Percentiles rank a stretch among this genome's conserved stretches.
phyloP scores from a whole-genome alignment of 768 basidiomycete genomes.

The Rubroboletus satanas region DNA sequence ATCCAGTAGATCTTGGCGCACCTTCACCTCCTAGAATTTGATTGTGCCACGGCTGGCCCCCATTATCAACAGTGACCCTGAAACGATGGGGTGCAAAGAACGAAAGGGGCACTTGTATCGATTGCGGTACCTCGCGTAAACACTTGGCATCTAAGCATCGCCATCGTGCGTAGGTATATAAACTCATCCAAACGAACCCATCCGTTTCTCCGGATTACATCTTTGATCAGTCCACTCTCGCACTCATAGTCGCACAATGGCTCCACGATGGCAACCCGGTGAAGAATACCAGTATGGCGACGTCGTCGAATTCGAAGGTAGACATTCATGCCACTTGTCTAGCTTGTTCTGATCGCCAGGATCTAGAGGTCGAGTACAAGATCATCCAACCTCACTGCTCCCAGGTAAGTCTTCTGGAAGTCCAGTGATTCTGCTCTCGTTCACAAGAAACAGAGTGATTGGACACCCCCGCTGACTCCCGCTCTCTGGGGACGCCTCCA shows the following conservation, averaged over 20 bases:
- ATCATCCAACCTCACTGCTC: constrained; percentile 71
- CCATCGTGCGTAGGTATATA: constrained; percentile 19
- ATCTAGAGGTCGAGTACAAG: constrained; percentile 51
- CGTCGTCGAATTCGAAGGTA: constrained; percentile 57
- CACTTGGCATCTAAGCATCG: constrained; percentile 2
- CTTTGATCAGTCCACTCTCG: constrained; percentile 5
- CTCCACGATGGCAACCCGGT: constrained; percentile 57
- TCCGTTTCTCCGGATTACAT: neutral
- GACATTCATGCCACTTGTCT: neutral
- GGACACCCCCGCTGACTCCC: constrained; percentile 59
- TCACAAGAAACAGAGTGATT: constrained; percentile 48
- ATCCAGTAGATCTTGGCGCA: constrained; percentile 6
- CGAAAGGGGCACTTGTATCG: constrained; percentile 3
- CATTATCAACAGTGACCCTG: neutral
- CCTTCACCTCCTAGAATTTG: neutral
- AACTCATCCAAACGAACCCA: neutral
- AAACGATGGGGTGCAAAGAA: neutral
- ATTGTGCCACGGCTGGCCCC: neutral
- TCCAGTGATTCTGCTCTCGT: neutral
- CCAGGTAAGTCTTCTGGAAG: constrained; percentile 41
- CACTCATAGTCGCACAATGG: constrained; percentile 32
- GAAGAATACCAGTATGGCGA: constrained; percentile 52
- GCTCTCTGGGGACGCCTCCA: constrained; percentile 63
- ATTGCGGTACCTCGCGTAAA: constrained; percentile 2
- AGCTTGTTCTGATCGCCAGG: constrained; percentile 6